phyloP scores from a whole-genome alignment of 1,284 basidiomycete genomes.

The Malassezia caprae region DNA sequence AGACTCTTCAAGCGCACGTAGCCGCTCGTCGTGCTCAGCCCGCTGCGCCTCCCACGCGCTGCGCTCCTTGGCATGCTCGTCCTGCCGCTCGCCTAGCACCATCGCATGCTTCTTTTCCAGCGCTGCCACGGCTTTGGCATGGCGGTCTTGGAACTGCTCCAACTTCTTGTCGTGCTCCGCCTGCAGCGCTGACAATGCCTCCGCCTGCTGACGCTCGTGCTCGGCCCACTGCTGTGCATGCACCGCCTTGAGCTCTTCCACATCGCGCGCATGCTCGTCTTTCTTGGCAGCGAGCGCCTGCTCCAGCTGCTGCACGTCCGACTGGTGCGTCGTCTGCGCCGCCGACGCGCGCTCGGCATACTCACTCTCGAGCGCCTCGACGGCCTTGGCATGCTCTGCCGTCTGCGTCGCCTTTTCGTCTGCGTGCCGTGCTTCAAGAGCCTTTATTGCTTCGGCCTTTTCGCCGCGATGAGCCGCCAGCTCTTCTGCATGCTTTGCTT shows the following conservation, averaged over 20 bases:
- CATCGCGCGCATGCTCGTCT: neutral
- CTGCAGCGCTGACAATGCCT: neutral
- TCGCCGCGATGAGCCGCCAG: neutral
- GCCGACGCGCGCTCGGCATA: conserved; percentile 16
- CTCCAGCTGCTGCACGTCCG: conserved; percentile 2
- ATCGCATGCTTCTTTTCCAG: neutral
- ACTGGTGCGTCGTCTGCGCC: conserved; percentile 14
- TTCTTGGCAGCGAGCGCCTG: conserved; percentile 8
- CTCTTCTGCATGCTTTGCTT: neutral
- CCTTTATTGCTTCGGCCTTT: neutral
- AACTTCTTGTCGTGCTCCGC: neutral
- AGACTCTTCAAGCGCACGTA: neutral
- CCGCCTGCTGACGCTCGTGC: neutral
- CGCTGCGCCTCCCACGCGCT: neutral
- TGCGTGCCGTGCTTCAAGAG: neutral
- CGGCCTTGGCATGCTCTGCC: conserved; percentile 17
- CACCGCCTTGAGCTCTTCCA: neutral
- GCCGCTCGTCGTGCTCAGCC: neutral
- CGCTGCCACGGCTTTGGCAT: neutral
- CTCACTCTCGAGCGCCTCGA: conserved; percentile 19
- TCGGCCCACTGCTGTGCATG: neutral
- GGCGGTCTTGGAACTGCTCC: neutral
- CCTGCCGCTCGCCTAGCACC: neutral
- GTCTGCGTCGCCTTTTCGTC: neutral
- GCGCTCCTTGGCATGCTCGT: neutral